Conservation (phyloP, 2,329 filamentous ascomycete genomes). For the Didymellaceae sp. region DNA sequence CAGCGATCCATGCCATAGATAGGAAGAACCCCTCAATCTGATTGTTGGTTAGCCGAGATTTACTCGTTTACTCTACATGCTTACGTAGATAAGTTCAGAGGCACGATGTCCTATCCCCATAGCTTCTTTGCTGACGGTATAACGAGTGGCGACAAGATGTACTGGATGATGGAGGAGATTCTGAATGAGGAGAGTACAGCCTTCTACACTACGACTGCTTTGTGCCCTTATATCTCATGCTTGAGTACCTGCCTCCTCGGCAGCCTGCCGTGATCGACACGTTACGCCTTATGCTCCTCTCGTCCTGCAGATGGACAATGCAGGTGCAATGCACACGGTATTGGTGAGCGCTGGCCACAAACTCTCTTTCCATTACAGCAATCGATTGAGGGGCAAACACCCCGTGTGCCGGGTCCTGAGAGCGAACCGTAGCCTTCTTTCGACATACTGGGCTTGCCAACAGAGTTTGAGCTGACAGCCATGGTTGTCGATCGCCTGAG, state of each 20-base stretch:
- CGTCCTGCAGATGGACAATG: no score
- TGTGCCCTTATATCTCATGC: no score
- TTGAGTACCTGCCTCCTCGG: no score
- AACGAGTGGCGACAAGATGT: background rate
- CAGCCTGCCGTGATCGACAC: no score
- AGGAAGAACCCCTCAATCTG: background rate
- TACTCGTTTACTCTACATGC: background rate
- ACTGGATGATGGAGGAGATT: no score
- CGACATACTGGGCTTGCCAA: background rate
- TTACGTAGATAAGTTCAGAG: slow-evolving; percentile 3
- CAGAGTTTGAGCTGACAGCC: background rate
- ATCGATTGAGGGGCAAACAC: background rate
- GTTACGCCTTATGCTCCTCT: no score
- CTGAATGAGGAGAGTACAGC: no score
- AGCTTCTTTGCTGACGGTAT: background rate
- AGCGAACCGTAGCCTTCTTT: background rate
- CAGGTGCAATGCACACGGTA: no score
- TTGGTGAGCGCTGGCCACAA: no score
- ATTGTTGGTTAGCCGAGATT: background rate
- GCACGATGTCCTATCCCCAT: slow-evolving; percentile 1
- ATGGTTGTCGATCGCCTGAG: background rate
- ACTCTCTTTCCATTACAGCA: no score
- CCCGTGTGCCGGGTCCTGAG: background rate
- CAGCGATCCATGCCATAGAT: slow-evolving; percentile 3
- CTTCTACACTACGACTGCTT: no score